A percentile compares a stretch with the other conserved stretches of the same genome.
Conservation (phyloP, 208 protist genomes). For the Leishmania tarentolae region DNA sequence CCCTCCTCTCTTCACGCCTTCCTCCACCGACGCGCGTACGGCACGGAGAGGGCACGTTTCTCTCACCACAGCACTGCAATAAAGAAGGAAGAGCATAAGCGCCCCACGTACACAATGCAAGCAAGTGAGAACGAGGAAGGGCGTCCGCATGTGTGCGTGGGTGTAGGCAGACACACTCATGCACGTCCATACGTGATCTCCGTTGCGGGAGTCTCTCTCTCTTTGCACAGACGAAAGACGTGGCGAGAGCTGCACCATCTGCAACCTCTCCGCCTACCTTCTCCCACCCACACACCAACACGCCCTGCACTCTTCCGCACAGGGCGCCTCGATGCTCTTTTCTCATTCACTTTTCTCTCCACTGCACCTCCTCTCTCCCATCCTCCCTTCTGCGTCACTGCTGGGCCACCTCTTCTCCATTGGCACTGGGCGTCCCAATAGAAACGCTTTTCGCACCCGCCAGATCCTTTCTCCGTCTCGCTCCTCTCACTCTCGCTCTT, state of each 20-base stretch:
- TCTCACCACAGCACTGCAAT: neutral
- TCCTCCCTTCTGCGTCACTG: neutral
- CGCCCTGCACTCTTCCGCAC: neutral
- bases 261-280: neutral
- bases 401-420: neutral
- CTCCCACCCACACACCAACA: neutral
- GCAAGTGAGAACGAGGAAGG: too few relatives aligned
- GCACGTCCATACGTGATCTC: too few relatives aligned
- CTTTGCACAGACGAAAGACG: neutral
- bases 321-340: neutral
- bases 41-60: neutral
- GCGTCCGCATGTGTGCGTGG: neutral
- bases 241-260: too few relatives aligned
- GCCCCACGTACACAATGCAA: neutral
- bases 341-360: neutral
- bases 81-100: neutral
- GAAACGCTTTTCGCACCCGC: neutral
- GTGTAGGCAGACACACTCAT: too few relatives aligned
- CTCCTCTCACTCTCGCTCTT: neutral
- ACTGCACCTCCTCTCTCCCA: neutral
- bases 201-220: neutral
- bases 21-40: neutral
- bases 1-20: neutral
- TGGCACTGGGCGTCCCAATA: neutral
- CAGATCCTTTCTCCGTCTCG: neutral